Conservation (phyloP, 768 basidiomycete genomes). For the Tremella yokohamensis region DNA sequence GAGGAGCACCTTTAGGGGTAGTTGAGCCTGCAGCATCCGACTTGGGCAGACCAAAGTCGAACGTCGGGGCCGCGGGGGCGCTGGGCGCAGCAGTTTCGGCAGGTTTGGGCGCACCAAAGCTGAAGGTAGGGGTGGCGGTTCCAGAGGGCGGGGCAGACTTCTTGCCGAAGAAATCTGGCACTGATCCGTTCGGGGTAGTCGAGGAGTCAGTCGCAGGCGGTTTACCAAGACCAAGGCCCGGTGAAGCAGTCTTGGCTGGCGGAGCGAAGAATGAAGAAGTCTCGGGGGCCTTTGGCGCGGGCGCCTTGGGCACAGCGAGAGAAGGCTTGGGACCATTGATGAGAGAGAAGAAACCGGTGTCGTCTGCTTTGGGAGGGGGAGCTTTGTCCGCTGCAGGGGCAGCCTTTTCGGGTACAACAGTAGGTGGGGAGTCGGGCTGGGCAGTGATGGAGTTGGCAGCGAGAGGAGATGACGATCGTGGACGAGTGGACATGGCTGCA, state of each 20-base stretch:
- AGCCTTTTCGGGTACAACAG: constrained; percentile 6
- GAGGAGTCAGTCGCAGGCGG: constrained; percentile 12
- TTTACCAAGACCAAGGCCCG: constrained; percentile 24
- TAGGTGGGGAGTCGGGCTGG: constrained; percentile 35
- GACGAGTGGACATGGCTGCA: constrained; percentile 20
- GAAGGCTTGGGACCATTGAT: constrained; percentile 6
- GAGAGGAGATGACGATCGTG: constrained; percentile 43
- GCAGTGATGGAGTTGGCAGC: constrained; percentile 38
- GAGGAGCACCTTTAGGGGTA: constrained; percentile 2
- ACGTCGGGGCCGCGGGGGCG: not conserved
- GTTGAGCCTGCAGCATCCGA: not conserved
- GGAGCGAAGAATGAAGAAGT: constrained; percentile 6
- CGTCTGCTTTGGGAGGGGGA: constrained; percentile 3
- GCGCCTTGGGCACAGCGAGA: constrained; percentile 6
- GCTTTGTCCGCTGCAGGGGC: too few species aligned
- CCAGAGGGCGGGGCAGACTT: constrained; percentile 16
- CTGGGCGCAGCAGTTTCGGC: not conserved
- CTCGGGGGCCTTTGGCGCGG: not conserved
- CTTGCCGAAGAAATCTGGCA: constrained; percentile 27
- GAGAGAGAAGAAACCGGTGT: constrained; percentile 20
- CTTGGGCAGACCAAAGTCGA: constrained; percentile 10
- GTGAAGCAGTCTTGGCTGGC: constrained; percentile 15
- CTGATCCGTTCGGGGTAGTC: not conserved
- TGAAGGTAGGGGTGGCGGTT: constrained; percentile 14
- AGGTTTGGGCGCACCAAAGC: constrained; percentile 13